Base-by-base conservation (phyloP, 495 filamentous ascomycete genomes). In the Sordaria brevicollis region DNA sequence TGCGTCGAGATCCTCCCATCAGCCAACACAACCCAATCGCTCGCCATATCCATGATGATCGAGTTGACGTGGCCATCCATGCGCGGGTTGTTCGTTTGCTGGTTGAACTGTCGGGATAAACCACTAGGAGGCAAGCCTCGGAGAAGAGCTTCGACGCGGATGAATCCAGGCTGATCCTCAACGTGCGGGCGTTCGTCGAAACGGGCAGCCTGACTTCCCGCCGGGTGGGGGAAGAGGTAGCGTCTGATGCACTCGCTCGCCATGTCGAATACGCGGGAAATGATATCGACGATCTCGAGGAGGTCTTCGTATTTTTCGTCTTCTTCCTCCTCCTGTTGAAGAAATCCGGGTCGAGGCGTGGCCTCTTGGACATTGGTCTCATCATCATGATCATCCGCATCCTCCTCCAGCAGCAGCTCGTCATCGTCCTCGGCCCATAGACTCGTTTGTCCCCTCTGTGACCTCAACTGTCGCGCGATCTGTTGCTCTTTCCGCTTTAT, bases 21-120 rank as follows among this genome's bases (percentile, higher is more conserved):
- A 3, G 75, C n/a, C n/a, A n/a, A 70, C 15, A 77, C 74, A 1
- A 76, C 67, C 82, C 82, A 84, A 65, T 76, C 81, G 43, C 75
- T 76, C 6, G 71, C 54, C n/a, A 82, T 80, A 67, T 83, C 81
- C 54, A 70, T 69, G 29, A 74, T 35, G 39, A 84, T 79, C 35
- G 75, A 73, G 31, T 73, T 80, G 0, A 75, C 75, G 69, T 82
- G 81, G 7, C 73, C 73, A 19, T 75, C 71, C 17, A 80, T 69
- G 17, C 76, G 72, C 3, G 73, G 15, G 35, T 74, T 36, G 11
- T n/a, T n/a, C n/a, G n/a, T n/a, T n/a, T n/a, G n/a, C n/a, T n/a
- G n/a, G n/a, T n/a, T n/a, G n/a, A n/a, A n/a, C n/a, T n/a, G n/a
- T n/a, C n/a, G n/a, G n/a, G n/a, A n/a, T n/a, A n/a, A n/a, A n/a